Evolutionary conservation across 805 yeast species (phyloP).

Genomic region (Tetrapisispora pingtungensis): DNA sequence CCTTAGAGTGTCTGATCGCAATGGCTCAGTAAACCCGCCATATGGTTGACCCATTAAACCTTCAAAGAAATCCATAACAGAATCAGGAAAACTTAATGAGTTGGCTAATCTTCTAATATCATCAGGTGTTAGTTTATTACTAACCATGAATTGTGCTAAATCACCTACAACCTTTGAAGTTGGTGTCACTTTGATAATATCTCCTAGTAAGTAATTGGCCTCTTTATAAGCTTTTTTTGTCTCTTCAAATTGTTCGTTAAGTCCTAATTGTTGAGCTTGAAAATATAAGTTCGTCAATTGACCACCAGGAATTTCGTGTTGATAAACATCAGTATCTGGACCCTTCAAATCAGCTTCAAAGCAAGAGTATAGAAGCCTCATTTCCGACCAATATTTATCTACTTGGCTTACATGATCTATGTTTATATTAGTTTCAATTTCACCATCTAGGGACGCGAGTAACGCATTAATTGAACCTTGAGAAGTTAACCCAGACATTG

Average conservation of each 20-base stretch:
- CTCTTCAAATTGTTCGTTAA: conserved; percentile 90
- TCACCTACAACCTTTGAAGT: conserved; percentile 98
- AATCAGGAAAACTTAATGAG: conserved; percentile 93
- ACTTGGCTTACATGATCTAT: conserved; percentile 61
- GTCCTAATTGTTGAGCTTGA: conserved; percentile 98
- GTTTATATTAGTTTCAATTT: conserved; percentile 61
- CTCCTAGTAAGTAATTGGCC: conserved; percentile 86
- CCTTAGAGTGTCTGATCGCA: conserved; percentile 76
- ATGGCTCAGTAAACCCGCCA: conserved; percentile 98
- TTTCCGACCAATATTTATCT: conserved; percentile 96
- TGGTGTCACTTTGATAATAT: conserved; percentile 94
- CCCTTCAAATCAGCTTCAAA: conserved; percentile 98
- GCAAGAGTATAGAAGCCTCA: conserved; percentile 89
- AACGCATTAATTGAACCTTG: conserved; percentile 93
- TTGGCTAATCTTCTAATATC: conserved; percentile 81
- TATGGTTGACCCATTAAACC: conserved; percentile 98
- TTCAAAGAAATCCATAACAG: conserved; percentile 94
- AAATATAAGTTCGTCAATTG: conserved; percentile 91
- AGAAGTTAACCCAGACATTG: conserved; percentile 95
- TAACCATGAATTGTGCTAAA: conserved; percentile 96
- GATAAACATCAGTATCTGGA: conserved; percentile 96
- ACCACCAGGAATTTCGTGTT: conserved; percentile 98
- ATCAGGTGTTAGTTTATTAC: conserved; percentile 73
- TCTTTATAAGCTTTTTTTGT: conserved; percentile 86
- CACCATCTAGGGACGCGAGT: conserved; percentile 82